A percentile compares a stretch with the other conserved stretches of the same genome.
These are phyloP conservation scores for Vanderwaltozyma verrucispora DNA, from an alignment of 805 yeast species.

Conservation along the genomic window DNA sequence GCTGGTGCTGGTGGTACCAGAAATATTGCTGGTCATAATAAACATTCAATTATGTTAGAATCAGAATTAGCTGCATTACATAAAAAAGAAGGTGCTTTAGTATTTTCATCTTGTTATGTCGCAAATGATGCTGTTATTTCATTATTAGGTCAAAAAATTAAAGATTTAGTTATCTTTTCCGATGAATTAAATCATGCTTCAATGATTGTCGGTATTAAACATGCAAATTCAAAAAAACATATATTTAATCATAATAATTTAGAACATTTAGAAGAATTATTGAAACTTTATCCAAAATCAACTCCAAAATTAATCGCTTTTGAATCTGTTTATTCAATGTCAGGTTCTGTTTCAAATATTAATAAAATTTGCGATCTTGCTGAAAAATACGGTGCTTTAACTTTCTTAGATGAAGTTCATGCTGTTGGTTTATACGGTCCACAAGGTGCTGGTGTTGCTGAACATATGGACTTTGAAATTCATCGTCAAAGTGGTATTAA, in stretches of 20 bases:
- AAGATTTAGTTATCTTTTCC: constrained; percentile 81
- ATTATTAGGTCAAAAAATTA: constrained; percentile 80
- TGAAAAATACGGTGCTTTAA: constrained; percentile 93
- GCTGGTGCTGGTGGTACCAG: constrained; percentile 99
- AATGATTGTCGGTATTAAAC: constrained; percentile 92
- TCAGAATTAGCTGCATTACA: constrained; percentile 81
- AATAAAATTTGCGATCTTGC: constrained; percentile 90
- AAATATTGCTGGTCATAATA: constrained; percentile 96
- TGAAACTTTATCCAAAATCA: constrained; percentile 73
- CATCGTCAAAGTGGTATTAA: constrained; percentile 61
- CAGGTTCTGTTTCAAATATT: constrained; percentile 94
- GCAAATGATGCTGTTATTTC: constrained; percentile 95
- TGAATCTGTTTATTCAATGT: constrained; percentile 96
- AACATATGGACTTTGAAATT: constrained; percentile 81
- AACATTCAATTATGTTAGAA: constrained; percentile 81
- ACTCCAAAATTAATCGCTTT: constrained; percentile 93
- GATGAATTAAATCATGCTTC: constrained; percentile 96
- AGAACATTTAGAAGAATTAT: constrained; percentile 66
- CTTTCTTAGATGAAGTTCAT: constrained; percentile 96
- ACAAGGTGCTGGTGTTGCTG: constrained; percentile 99
- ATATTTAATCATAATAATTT: constrained; percentile 88
- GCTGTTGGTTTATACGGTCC: constrained; percentile 99
- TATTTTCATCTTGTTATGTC: constrained; percentile 90
- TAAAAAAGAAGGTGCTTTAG: constrained; percentile 90
- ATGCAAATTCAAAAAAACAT: constrained; percentile 81